phyloP scores from a whole-genome alignment of 2,329 filamentous ascomycete species.

The Dactylellina cionopaga region DNA sequence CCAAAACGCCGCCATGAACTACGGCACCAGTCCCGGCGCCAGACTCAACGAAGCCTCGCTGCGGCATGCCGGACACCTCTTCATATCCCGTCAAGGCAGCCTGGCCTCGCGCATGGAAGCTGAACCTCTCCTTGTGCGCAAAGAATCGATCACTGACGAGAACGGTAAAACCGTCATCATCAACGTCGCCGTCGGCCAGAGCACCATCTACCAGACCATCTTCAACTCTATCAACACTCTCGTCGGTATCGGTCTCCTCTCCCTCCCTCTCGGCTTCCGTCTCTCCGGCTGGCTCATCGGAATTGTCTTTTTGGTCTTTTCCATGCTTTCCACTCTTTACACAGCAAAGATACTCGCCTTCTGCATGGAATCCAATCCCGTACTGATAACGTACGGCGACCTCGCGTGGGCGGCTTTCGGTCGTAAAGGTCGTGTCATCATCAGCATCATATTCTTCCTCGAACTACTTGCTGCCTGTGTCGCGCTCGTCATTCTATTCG shows the following conservation, averaged over 20 bases:
- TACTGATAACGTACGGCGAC: constrained; percentile 90
- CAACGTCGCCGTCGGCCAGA: constrained; percentile 86
- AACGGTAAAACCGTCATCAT: constrained; percentile 77
- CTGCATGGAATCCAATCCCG: constrained; percentile 87
- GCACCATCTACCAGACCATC: constrained; percentile 92
- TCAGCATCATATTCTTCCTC: constrained; percentile 85
- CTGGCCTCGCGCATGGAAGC: constrained; percentile 68
- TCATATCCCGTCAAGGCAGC: constrained; percentile 55
- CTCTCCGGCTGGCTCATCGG: constrained; percentile 76
- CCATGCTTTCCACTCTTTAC: constrained; percentile 81
- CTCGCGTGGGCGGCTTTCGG: constrained; percentile 83
- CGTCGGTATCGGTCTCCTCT: constrained; percentile 77
- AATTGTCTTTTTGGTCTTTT: constrained; percentile 76
- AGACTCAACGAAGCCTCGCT: constrained; percentile 65
- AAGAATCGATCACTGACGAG: constrained; percentile 73
- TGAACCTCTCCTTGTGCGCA: constrained; percentile 84
- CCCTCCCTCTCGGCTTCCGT: constrained; percentile 86
- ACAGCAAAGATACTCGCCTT: constrained; percentile 71
- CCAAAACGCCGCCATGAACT: constrained; percentile 27
- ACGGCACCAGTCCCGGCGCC: constrained; percentile 39
- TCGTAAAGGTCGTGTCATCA: constrained; percentile 78
- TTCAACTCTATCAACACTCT: constrained; percentile 87
- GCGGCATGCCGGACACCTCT: constrained; percentile 67
- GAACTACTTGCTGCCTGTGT: constrained; percentile 90
- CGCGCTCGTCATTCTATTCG: constrained; percentile 89